Evolutionary conservation across 805 yeast species (phyloP).

Genomic region (Dipodascus geniculatus): DNA sequence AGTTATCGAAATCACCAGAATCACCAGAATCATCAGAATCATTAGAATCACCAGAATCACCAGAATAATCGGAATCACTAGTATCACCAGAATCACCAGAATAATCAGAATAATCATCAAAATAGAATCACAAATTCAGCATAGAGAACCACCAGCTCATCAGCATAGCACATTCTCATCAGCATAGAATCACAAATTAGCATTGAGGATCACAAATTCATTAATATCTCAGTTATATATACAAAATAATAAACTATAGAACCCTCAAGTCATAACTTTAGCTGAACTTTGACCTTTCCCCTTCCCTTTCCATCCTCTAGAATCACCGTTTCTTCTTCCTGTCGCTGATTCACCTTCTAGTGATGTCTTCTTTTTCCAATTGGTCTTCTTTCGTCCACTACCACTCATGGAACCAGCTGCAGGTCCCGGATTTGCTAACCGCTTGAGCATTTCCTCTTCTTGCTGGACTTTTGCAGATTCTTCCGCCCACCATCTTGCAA

Average conservation of each 20-base stretch:
- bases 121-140: too few species aligned
- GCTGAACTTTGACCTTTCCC: not conserved
- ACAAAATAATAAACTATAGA: too few species aligned
- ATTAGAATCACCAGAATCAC: too few species aligned
- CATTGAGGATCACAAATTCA: not conserved
- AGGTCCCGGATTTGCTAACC: constrained; percentile 1
- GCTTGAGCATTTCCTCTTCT: constrained; percentile 9
- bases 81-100: too few species aligned
- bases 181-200: too few species aligned
- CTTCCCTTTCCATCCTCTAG: not conserved
- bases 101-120: too few species aligned
- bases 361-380: not conserved
- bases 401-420: too few species aligned
- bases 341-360: not conserved
- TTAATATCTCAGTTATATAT: not conserved
- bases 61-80: too few species aligned
- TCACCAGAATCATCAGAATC: too few species aligned
- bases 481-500: constrained; percentile 79
- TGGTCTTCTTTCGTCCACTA: not conserved
- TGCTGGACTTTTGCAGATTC: constrained; percentile 37
- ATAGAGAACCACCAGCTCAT: too few species aligned
- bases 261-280: not conserved
- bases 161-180: too few species aligned
- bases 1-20: too few species aligned
- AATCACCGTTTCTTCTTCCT: not conserved